Percentiles rank a stretch among this genome's conserved stretches.
phyloP scores from a whole-genome alignment of 108 stramenopile genomes.

The Fragilariopsis cylindrus region DNA sequence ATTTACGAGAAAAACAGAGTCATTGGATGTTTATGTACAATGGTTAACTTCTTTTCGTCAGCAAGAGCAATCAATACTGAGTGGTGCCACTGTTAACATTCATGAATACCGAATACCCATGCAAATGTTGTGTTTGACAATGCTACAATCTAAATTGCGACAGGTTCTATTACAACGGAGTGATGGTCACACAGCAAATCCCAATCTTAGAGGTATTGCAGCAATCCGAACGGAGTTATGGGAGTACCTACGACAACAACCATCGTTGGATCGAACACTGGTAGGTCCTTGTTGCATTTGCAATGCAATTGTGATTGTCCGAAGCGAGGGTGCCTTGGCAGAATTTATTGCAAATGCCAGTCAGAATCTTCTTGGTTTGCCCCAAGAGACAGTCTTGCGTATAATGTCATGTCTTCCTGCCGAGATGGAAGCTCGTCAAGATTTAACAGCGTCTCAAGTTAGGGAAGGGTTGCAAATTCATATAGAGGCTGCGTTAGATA shows the following conservation, averaged over 20 bases:
- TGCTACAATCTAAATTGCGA: slow-evolving; percentile 37
- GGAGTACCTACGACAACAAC: slow-evolving; percentile 20
- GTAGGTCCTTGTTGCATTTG: slow-evolving; percentile 32
- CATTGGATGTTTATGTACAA: slow-evolving; percentile 41
- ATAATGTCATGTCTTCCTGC: slow-evolving; percentile 30
- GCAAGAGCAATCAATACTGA: background rate
- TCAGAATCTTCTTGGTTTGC: background rate
- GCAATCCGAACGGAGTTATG: slow-evolving; percentile 18
- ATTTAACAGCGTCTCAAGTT: slow-evolving; percentile 22
- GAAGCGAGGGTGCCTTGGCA: slow-evolving; percentile 11
- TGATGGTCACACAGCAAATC: background rate
- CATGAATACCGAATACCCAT: slow-evolving; percentile 26
- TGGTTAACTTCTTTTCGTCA: slow-evolving; percentile 23
- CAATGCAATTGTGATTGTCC: slow-evolving; percentile 23
- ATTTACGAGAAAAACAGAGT: slow-evolving; percentile 42
- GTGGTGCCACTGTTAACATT: background rate
- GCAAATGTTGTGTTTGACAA: slow-evolving; percentile 38
- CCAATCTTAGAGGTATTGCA: background rate
- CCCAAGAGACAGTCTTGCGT: slow-evolving; percentile 9
- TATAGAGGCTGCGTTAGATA: slow-evolving; percentile 29
- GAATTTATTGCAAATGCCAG: slow-evolving; percentile 23
- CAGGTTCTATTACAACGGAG: slow-evolving; percentile 18
- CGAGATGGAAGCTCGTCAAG: slow-evolving; percentile 33
- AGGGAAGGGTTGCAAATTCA: slow-evolving; percentile 19
- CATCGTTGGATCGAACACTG: background rate